Conservation (phyloP, 129 eudicot genomes). For the Calendula officinalis region DNA sequence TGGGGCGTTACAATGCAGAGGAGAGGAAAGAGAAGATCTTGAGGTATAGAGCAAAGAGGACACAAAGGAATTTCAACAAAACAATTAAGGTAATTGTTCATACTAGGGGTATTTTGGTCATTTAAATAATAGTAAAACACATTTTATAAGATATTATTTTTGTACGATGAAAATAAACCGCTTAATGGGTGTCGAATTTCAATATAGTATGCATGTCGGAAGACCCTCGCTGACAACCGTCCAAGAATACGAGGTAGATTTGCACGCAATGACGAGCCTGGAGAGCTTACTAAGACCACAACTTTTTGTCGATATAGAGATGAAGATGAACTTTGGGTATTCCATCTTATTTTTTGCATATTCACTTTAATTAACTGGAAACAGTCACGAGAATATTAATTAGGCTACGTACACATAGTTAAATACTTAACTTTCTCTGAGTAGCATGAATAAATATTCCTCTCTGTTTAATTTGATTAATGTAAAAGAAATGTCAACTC, state of each 20-base stretch:
- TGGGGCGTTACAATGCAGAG: constrained; percentile 77
- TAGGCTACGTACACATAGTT: no score
- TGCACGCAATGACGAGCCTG: constrained; percentile 83
- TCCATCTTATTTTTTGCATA: background rate
- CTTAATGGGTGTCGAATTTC: background rate
- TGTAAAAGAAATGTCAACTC: background rate
- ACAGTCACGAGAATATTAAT: no score
- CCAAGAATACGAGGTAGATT: constrained; percentile 97
- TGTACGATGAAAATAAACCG: background rate
- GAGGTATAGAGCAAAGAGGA: constrained; percentile 85
- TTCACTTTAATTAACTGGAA: background rate
- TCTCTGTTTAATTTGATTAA: no score
- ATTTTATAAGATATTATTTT: background rate
- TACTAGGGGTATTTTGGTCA: constrained; percentile 1
- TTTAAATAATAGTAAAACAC: background rate
- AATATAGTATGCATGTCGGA: constrained; percentile 88
- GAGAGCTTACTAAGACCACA: constrained; percentile 59
- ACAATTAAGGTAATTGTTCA: constrained; percentile 68
- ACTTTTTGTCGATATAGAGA: constrained; percentile 54
- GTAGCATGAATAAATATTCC: no score
- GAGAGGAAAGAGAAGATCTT: constrained; percentile 84
- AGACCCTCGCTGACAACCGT: constrained; percentile 89
- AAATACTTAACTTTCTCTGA: no score
- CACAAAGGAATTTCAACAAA: constrained; percentile 85
- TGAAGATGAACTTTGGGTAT: constrained; percentile 88